Base-by-base conservation (phyloP, 2,329 filamentous ascomycete genomes). In the Arthrobotrys megalospora region DNA sequence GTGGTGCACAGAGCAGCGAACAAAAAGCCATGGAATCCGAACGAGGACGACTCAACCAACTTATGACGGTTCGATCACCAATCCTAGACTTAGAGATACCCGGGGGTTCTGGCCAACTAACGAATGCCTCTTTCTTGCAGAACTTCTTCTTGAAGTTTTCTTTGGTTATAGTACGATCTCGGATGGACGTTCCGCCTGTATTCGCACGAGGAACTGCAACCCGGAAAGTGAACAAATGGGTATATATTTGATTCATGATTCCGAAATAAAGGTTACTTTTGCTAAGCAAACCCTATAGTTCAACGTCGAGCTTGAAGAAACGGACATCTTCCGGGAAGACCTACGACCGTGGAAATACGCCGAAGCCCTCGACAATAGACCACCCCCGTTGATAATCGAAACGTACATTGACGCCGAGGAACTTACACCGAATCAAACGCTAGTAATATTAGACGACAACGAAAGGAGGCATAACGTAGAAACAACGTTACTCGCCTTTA, bases 401-500 rank as follows among this genome's bases (percentile, higher is more conserved):
- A 92, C 94, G 21, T 98, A 93, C 83, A 87, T 98, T 45, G 93
- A 97, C 83, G 90, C 91, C 11, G 91, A 92, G 41, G 88, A 90
- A 36, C 87, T 98, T 67, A 92, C 92, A 48, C 90, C 91, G 77
- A 96, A 91, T 82, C 94, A 99, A 85, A 94, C 92, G 81, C 86
- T 99, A 65, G 94, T 97, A 71, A 89, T 96, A 79, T 86, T 95
- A 53, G 96, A 98, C 84, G 93, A 97, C 34, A 88, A 92, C 82
- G 95, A 94, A 62, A 97, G 96, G 86, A 90, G 93, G 80, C 97
- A 93, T 92, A 94, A 98, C 86, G 95, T 97, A 16, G 86, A 92
- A 81, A 94, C 96, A 83, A 92, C 93, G 50, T 86, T 98, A 78
- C 91, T 91, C 82, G 87, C 88, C 43, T 90, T 90, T 84, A 80